These are phyloP conservation scores for Oryza nivara DNA, from an alignment of 176 grass and related monocot species.

Conservation along the genomic window DNA sequence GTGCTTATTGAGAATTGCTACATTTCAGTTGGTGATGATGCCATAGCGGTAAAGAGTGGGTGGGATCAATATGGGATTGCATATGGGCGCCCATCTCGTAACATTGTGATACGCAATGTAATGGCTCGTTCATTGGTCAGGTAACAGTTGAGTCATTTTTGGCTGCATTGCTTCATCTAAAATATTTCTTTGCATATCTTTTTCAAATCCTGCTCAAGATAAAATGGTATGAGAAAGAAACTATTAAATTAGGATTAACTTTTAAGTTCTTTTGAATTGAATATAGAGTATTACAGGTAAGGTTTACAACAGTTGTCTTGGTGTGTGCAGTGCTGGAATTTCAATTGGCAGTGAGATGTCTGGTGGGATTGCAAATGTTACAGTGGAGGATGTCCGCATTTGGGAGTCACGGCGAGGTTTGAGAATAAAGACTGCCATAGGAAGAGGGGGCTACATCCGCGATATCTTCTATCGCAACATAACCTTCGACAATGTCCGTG, in stretches of 20 bases:
- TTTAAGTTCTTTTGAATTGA: slow-evolving; percentile 23
- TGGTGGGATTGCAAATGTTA: slow-evolving; percentile 80
- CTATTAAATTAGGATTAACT: neutral
- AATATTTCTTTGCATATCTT: slow-evolving; percentile 11
- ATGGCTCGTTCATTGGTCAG: slow-evolving; percentile 77
- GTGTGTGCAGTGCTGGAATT: slow-evolving; percentile 82
- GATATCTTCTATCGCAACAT: slow-evolving; percentile 77
- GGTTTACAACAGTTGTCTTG: slow-evolving; percentile 18
- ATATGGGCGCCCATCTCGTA: slow-evolving; percentile 77
- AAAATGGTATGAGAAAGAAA: neutral
- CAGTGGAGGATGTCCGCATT: slow-evolving; percentile 67
- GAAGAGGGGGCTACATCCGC: slow-evolving; percentile 77
- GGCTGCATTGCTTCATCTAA: slow-evolving; percentile 19
- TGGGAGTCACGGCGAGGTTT: slow-evolving; percentile 79
- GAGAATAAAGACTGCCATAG: slow-evolving; percentile 80
- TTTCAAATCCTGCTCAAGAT: slow-evolving; percentile 29
- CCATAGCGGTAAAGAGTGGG: slow-evolving; percentile 89
- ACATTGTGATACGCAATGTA: slow-evolving; percentile 82
- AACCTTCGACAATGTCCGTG: slow-evolving; percentile 67
- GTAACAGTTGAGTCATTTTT: slow-evolving; percentile 42
- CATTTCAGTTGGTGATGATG: slow-evolving; percentile 94
- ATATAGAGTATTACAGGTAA: slow-evolving; percentile 9
- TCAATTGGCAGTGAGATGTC: slow-evolving; percentile 99
- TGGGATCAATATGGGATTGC: slow-evolving; percentile 97
- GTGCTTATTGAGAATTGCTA: slow-evolving; percentile 98